Evolutionary conservation across 345 rosid genomes (phyloP).

Genomic region (Hirschfeldia incana): DNA sequence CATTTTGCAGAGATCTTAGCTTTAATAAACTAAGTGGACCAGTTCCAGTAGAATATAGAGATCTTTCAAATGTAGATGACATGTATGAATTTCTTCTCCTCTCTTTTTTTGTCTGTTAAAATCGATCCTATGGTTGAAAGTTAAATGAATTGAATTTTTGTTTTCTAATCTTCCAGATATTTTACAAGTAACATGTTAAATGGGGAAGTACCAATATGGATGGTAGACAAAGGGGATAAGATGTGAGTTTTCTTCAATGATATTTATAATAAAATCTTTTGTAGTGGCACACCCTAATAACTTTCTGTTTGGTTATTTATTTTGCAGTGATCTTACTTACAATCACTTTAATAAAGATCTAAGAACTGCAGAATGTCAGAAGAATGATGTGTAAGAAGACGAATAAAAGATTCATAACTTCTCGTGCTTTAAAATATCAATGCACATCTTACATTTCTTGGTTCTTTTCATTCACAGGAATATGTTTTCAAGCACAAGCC

Average conservation of each 20-base stretch:
- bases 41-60: conserved; percentile 38
- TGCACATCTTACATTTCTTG: conserved; percentile 14
- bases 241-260: conserved; percentile 42
- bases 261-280: neutral
- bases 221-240: conserved; percentile 41
- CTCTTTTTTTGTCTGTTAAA: neutral
- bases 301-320: neutral
- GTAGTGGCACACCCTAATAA: neutral
- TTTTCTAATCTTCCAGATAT: conserved; percentile 31
- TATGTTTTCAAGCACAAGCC: conserved; percentile 58
- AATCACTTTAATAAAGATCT: conserved; percentile 51
- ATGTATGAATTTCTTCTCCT: conserved; percentile 23
- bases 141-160: neutral
- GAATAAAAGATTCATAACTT: neutral
- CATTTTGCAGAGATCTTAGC: conserved; percentile 56
- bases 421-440: conserved; percentile 4
- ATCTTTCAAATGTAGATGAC: conserved; percentile 19
- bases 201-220: conserved; percentile 53
- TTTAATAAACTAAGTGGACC: conserved; percentile 57
- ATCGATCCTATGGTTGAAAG: neutral
- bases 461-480: conserved; percentile 38
- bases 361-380: conserved; percentile 39
- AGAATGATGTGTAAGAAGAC: conserved; percentile 42
- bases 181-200: conserved; percentile 50
- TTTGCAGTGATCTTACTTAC: conserved; percentile 69